phyloP scores from a whole-genome alignment of 2,329 filamentous ascomycete species.

The Trichoderma guizhouense region DNA sequence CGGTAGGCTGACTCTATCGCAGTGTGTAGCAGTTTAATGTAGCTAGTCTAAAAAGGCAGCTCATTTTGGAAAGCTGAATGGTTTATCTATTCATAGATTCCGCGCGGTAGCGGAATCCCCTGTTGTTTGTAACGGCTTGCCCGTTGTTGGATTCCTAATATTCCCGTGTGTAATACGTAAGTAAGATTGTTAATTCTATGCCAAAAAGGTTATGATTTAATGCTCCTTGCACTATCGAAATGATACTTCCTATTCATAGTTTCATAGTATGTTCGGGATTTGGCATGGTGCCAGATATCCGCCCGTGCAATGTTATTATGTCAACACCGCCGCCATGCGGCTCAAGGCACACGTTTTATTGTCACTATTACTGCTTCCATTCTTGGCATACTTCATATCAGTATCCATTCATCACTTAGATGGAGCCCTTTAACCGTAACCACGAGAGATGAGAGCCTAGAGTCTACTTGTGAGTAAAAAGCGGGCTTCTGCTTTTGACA shows the following conservation, averaged over 20 bases:
- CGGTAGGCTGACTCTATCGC: not conserved
- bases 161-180: not conserved
- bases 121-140: not conserved
- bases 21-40: not conserved
- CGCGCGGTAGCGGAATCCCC: not conserved
- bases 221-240: not conserved
- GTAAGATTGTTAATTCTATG: not conserved
- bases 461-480: not conserved
- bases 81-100: not conserved
- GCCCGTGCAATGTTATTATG: not conserved
- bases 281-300: not conserved
- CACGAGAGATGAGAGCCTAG: not conserved
- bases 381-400: not conserved
- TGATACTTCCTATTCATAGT: not conserved
- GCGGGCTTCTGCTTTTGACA: not conserved
- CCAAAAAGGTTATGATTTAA: fast-evolving
- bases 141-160: not conserved
- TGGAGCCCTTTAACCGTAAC: not conserved
- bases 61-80: not conserved
- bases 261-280: not conserved
- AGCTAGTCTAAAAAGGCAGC: not conserved
- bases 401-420: not conserved
- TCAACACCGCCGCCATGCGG: not conserved
- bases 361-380: not conserved
- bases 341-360: not conserved